Evolutionary conservation across 2,329 filamentous ascomycete genomes (phyloP), one percentile per base, ranked within the genome.

Genomic region (Bipolaris oryzae): DNA sequence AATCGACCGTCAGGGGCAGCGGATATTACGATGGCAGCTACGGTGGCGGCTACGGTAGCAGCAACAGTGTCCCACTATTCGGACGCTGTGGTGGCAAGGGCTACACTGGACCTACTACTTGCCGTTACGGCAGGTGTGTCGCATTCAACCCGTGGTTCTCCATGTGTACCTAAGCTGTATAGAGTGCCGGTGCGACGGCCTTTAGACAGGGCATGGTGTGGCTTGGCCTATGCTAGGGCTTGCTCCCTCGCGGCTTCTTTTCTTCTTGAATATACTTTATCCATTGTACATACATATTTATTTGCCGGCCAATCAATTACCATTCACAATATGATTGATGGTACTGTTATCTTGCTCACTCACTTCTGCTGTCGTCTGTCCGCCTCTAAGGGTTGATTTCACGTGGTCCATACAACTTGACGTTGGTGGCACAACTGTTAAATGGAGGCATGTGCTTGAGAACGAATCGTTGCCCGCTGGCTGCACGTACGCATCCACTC

Each of bases 1-100:
- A 33, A 44, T 7, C 18, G 13, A 5, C 11, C 16, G 18, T n/a
- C 31, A 44, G 42, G n/a, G 2, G 28, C 34, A 28, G 15, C 33
- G 38, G 38, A 4, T 9, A 23, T 6, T 13, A 41, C 20, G 11
- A 7, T 1, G 21, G 20, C 13, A 18, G 43, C 23, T 23, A 20
- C 35, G 25, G 21, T 21, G n/a, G 15, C 9, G 16, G 28, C 20
- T 9, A 20, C 35, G 18, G 21, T 34, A 15, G 23, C 20, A 38
- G 20, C 21, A 53, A 55, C n/a, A 58, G 43, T 28, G 61, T 60
- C 44, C n/a, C 47, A 7, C 56, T 60, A 15, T 71, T 57, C 38
- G 69, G 56, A 39, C 78, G 78, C 58, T 80, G 78, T 60, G 79
- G 78, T 57, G 79, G 79, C 9, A 62, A 64, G 11, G 73, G 69